A percentile compares a stretch with the other conserved stretches of the same genome.
Conservation (phyloP, 108 stramenopile species). For the Cyclostephanos tholiformis region DNA sequence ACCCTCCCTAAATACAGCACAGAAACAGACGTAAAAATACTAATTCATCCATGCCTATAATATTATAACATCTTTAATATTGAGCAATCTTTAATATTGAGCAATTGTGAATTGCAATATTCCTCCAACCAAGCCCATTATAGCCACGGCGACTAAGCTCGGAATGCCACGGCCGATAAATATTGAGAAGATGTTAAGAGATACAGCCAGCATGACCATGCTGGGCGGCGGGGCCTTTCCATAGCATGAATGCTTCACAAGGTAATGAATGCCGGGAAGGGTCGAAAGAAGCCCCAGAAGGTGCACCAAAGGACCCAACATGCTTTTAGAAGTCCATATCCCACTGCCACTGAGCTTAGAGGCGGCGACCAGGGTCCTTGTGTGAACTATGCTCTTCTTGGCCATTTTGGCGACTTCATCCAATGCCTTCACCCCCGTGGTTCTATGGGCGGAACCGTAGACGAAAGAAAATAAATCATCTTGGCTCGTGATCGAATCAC, state of each 20-base stretch:
- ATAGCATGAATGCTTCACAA: slow-evolving; percentile 49
- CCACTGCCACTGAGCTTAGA: slow-evolving; percentile 59
- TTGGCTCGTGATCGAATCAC: slow-evolving; percentile 47
- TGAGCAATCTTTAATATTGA: background rate
- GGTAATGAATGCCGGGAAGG: slow-evolving; percentile 54
- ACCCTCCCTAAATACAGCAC: too few relatives aligned
- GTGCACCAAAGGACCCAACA: slow-evolving; percentile 63
- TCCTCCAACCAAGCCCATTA: slow-evolving; percentile 57
- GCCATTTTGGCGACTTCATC: slow-evolving; percentile 59
- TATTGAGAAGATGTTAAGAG: slow-evolving; percentile 64
- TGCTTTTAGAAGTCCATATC: slow-evolving; percentile 65
- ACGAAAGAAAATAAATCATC: slow-evolving; percentile 50
- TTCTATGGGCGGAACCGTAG: slow-evolving; percentile 29
- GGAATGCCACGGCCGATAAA: slow-evolving; percentile 65
- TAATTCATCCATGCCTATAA: too few relatives aligned
- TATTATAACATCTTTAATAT: too few relatives aligned
- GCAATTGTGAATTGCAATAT: slow-evolving; percentile 24
- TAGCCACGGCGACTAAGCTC: slow-evolving; percentile 53
- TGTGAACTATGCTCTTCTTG: slow-evolving; percentile 52
- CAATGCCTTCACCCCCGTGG: slow-evolving; percentile 24
- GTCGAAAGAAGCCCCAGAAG: slow-evolving; percentile 56
- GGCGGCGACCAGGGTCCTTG: slow-evolving; percentile 49
- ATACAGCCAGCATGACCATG: slow-evolving; percentile 42
- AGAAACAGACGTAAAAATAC: too few relatives aligned
- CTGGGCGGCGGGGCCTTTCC: slow-evolving; percentile 28